A percentile compares a stretch with the other conserved stretches of the same genome.
Evolutionary conservation across 23 red algal genomes (phyloP).

Genomic region (Cyanidium caldarium): DNA sequence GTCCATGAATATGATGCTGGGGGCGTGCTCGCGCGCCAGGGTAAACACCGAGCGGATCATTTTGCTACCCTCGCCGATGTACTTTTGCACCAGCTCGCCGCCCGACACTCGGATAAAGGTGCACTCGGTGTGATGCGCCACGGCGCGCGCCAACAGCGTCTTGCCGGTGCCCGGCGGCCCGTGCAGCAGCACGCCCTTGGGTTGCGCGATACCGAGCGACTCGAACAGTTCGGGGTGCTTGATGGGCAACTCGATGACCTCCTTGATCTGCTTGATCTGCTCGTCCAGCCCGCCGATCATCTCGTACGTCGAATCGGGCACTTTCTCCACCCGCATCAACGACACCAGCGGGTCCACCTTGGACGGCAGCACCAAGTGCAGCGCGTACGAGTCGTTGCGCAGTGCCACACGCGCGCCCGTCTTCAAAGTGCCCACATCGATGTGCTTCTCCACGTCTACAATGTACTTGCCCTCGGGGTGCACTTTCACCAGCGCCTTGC

Average conservation of each 20-base stretch:
- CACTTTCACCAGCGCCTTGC: constrained; percentile 90
- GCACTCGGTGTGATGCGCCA: constrained; percentile 51
- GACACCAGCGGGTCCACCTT: constrained; percentile 93
- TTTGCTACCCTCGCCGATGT: constrained; percentile 44
- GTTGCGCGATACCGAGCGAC: constrained; percentile 81
- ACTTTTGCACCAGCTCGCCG: constrained; percentile 49
- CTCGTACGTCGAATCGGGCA: constrained; percentile 95
- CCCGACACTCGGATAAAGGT: constrained; percentile 54
- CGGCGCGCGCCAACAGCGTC: constrained; percentile 41
- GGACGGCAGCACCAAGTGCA: constrained; percentile 81
- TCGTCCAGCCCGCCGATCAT: constrained; percentile 98
- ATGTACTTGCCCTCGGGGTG: constrained; percentile 97
- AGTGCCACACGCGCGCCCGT: constrained; percentile 64
- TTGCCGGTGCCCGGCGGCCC: constrained; percentile 64
- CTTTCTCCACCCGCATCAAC: constrained; percentile 91
- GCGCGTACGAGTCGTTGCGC: constrained; percentile 83
- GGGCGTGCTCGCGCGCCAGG: constrained; percentile 59
- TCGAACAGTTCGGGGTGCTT: constrained; percentile 96
- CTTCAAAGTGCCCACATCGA: constrained; percentile 46
- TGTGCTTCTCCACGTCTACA: constrained; percentile 70
- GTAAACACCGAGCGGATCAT: constrained; percentile 50
- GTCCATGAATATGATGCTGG: constrained; percentile 60
- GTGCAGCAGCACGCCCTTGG: constrained; percentile 48
- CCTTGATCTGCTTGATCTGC: constrained; percentile 92
- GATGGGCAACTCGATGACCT: constrained; percentile 94